Evolutionary conservation across 805 yeast genomes (phyloP), one percentile per base, ranked within the genome.

Genomic region (Ogataea zsoltii): DNA sequence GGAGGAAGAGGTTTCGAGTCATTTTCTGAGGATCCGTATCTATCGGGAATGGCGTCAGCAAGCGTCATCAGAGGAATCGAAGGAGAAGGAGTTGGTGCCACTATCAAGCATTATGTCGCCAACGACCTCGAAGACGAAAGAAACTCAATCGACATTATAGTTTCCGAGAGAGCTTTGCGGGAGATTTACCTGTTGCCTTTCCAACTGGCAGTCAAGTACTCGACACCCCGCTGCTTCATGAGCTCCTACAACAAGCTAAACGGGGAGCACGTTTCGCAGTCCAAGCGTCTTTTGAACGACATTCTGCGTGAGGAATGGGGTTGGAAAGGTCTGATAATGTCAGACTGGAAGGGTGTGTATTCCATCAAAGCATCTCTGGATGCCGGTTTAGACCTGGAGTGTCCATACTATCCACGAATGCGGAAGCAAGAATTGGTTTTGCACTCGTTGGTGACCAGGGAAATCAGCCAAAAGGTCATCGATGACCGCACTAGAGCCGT

Each of bases 261-360:
- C 52, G 87, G 87, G 30, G 75, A 60, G n/a, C 86, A 82, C 59
- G 80, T 66, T 41, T 72, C 82, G 18, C 78, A 81, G 54, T 66
- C 72, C 33, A 66, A 68, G 43, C 52, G 58, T 33, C 58, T 80
- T 31, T 54, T 82, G 33, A 64, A 70, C 13, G 75, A 76, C 23
- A 63, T 79, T 26, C 63, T 82, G 46, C 67, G 84, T 48, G 57
- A 68, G 3, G 87, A 82, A 60, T 82, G 84, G 83, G 66, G 68
- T 7, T 82, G 73, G 68, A 68, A 75, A 12, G 87, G 87, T 37
- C 60, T 74, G 31, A 60, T 73, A 33, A 79, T 82, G 81, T 76
- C 83, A 26, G 88, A 82, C 62, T 82, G 87, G 87, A 76, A 58
- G 59, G 88, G 87, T 30, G 72, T 73, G 10, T 80, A 76, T 60